These are phyloP conservation scores for Phlebopus sp. DNA, from an alignment of 1,284 basidiomycete species.

Conservation along the genomic window DNA sequence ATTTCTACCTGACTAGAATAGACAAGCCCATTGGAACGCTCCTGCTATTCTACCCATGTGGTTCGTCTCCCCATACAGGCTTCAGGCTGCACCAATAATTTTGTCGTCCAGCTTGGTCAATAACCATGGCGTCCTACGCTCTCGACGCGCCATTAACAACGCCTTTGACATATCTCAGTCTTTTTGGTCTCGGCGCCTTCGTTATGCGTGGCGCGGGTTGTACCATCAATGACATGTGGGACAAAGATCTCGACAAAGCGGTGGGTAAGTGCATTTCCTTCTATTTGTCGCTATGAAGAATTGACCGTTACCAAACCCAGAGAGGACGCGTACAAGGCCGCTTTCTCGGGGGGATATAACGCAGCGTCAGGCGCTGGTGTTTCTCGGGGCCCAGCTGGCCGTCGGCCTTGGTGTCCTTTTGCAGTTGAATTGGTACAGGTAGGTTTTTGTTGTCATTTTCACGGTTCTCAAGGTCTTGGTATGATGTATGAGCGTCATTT, in stretches of 20 bases:
- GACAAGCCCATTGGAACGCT: slow-evolving; percentile 97
- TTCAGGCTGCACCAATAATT: neutral
- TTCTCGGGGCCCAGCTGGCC: slow-evolving; percentile 82
- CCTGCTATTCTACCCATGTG: slow-evolving; percentile 90
- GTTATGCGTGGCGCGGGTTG: slow-evolving; percentile 99
- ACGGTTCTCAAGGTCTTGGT: neutral
- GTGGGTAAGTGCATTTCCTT: slow-evolving; percentile 67
- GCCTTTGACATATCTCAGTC: slow-evolving; percentile 71
- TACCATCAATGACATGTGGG: slow-evolving; percentile 99
- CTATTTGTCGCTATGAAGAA: neutral
- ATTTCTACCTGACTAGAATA: slow-evolving; percentile 81
- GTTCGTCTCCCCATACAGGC: slow-evolving; percentile 44
- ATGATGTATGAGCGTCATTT: neutral
- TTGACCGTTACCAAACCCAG: slow-evolving; percentile 21
- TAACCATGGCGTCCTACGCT: slow-evolving; percentile 90
- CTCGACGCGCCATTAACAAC: slow-evolving; percentile 60
- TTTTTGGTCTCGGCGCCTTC: slow-evolving; percentile 90
- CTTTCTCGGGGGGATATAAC: slow-evolving; percentile 85
- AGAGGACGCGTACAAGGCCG: slow-evolving; percentile 47
- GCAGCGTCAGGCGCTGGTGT: slow-evolving; percentile 73
- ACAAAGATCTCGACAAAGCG: slow-evolving; percentile 84
- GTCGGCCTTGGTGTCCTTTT: slow-evolving; percentile 87
- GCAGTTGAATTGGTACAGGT: slow-evolving; percentile 96
- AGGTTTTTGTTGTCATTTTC: too few species aligned
- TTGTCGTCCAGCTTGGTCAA: slow-evolving; percentile 78